Base-by-base conservation (phyloP, 2,329 filamentous ascomycete species). In the Colletotrichum gigasporum region DNA sequence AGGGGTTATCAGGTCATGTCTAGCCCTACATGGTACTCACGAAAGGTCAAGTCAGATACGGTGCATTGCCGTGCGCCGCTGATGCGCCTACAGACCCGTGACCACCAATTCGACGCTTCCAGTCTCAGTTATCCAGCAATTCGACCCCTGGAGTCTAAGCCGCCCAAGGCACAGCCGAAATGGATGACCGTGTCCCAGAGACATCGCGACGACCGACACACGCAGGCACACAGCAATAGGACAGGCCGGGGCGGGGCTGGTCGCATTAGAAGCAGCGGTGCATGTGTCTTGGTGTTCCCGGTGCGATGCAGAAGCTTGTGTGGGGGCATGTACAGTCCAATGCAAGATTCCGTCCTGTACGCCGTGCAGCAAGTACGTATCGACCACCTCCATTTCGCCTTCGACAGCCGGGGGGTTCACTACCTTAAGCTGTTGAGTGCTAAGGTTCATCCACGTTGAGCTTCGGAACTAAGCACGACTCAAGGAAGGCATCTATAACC, bases 341-440 rank as follows among this genome's bases (percentile, higher is more conserved):
- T 56, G 62, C 62, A 63, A 65, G 62, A 63, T 65, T 65, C 62
- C 62, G 62, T 56, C 42, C 62, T 61, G 62, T 50, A 56, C 62
- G 37, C 28, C 35, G 41, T 37, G 47, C 60, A 37, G 58, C 41
- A 24, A 45, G 34, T 62, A 55, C 58, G 47, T 51, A 62, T 53
- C 16, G 24, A 28, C 18, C 34, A 22, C 32, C 30, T 50, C 50
- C 57, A 60, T 34, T 12, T 56, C 32, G 22, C 35, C 50, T 28
- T 53, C 50, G 24, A 26, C n/a, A 60, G 50, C 52, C 24, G 35
- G n/a, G n/a, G n/a, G n/a, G n/a, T n/a, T n/a, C n/a, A n/a, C n/a
- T n/a, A n/a, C n/a, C n/a, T n/a, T n/a, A n/a, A n/a, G n/a, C n/a
- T n/a, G n/a, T n/a, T n/a, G n/a, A n/a, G n/a, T n/a, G n/a, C n/a